A percentile compares a stretch with the other conserved stretches of the same genome.
These are phyloP conservation scores for Croton laevigatus DNA, from an alignment of 441 rosid genomes.

Conservation along the genomic window DNA sequence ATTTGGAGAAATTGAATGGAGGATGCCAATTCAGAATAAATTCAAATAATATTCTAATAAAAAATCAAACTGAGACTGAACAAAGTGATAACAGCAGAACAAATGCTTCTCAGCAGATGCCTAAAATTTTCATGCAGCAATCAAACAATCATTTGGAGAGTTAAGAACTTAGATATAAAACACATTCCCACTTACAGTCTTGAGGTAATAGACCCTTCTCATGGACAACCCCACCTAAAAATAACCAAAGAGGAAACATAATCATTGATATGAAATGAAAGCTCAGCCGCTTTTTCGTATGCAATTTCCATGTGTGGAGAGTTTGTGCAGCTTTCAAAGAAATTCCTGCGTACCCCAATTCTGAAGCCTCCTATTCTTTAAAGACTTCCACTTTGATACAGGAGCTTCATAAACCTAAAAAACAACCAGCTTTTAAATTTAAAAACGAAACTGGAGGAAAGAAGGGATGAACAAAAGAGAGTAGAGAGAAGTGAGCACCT, in stretches of 20 bases:
- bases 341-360: slow-evolving; percentile 64
- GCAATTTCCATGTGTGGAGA: background rate
- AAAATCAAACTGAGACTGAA: background rate
- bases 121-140: background rate
- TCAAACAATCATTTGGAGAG: background rate
- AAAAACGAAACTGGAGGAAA: background rate
- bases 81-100: slow-evolving; percentile 4
- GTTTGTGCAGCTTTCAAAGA: background rate
- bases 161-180: background rate
- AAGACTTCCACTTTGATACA: slow-evolving; percentile 67
- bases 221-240: slow-evolving; percentile 85
- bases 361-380: slow-evolving; percentile 84
- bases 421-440: background rate
- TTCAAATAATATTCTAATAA: background rate
- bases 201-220: slow-evolving; percentile 92
- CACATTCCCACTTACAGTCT: slow-evolving; percentile 52
- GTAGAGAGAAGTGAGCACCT: slow-evolving; percentile 30
- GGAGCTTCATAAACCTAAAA: slow-evolving; percentile 46
- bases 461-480: background rate
- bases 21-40: background rate
- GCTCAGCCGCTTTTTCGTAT: background rate
- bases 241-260: slow-evolving; percentile 1
- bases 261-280: background rate
- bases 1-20: slow-evolving; percentile 1
- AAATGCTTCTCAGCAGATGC: background rate